A percentile compares a stretch with the other conserved stretches of the same genome.
These are phyloP conservation scores for Agrocybe praecox DNA, from an alignment of 768 basidiomycete species.

Conservation along the genomic window DNA sequence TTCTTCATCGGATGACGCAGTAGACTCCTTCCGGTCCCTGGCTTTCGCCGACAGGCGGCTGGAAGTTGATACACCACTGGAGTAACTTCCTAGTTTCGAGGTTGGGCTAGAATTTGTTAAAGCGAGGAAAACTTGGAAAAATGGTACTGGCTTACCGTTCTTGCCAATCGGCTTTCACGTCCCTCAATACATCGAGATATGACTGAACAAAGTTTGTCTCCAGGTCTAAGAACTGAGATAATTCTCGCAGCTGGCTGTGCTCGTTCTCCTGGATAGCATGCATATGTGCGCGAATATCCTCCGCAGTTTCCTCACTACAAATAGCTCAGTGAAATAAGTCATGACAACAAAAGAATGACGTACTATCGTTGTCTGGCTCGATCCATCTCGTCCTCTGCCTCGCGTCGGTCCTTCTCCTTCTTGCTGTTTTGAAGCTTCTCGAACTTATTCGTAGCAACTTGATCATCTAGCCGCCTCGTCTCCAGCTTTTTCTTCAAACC, in stretches of 20 bases:
- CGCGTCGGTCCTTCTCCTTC: slow-evolving; percentile 79
- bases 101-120: not conserved
- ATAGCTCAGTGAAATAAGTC: slow-evolving; percentile 4
- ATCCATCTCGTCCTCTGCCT: slow-evolving; percentile 83
- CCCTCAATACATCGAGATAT: slow-evolving; percentile 72
- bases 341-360: slow-evolving; percentile 8
- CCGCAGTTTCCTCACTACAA: slow-evolving; percentile 79
- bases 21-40: slow-evolving; percentile 3
- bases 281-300: slow-evolving; percentile 84
- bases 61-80: not conserved
- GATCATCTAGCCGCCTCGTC: slow-evolving; percentile 65
- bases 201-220: slow-evolving; percentile 76
- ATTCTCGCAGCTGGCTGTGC: slow-evolving; percentile 65
- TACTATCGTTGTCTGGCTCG: slow-evolving; percentile 77
- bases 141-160: slow-evolving; percentile 48
- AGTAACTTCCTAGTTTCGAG: not conserved
- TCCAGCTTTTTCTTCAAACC: slow-evolving; percentile 83
- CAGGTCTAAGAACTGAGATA: slow-evolving; percentile 70
- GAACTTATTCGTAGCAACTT: slow-evolving; percentile 56
- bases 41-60: not conserved
- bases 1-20: slow-evolving; percentile 36
- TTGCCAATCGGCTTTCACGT: slow-evolving; percentile 70
- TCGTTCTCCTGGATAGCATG: slow-evolving; percentile 82
- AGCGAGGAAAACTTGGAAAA: not conserved
- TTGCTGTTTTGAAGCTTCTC: slow-evolving; percentile 72